Conservation (phyloP, 345 rosid genomes). For the Linum usitatissimum region DNA sequence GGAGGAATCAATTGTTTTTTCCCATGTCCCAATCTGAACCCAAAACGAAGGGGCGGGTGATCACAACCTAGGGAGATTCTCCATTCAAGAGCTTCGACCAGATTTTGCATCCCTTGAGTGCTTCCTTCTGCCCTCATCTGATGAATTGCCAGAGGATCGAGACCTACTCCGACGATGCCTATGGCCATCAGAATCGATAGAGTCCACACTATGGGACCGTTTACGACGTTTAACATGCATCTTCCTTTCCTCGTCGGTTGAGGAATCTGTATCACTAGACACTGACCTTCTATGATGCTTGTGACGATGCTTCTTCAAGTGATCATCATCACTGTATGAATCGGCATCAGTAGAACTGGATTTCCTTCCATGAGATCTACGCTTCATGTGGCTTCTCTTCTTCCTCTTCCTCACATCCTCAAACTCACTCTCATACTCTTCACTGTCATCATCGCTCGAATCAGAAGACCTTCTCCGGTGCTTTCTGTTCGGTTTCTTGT, state of each 20-base stretch:
- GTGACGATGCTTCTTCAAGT: slow-evolving; percentile 4
- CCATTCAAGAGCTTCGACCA: no score
- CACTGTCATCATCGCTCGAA: slow-evolving; percentile 30
- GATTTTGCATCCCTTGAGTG: slow-evolving; percentile 10
- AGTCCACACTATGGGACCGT: slow-evolving; percentile 10
- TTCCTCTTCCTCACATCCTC: slow-evolving; percentile 43
- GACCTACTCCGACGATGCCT: slow-evolving; percentile 11
- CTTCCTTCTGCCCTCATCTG: slow-evolving; percentile 23
- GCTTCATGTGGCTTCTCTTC: slow-evolving; percentile 33
- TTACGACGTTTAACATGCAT: slow-evolving; percentile 21
- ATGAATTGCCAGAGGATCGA: slow-evolving; percentile 26
- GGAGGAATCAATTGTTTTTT: no score
- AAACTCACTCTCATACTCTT: slow-evolving; percentile 30
- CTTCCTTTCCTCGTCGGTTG: slow-evolving; percentile 28
- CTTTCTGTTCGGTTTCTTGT: slow-evolving; percentile 41
- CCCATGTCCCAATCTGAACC: no score
- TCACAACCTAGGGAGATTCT: no score
- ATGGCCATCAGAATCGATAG: slow-evolving; percentile 22
- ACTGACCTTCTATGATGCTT: slow-evolving; percentile 18
- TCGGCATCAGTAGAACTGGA: slow-evolving; percentile 25
- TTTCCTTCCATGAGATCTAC: slow-evolving; percentile 30
- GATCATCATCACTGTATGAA: slow-evolving; percentile 22
- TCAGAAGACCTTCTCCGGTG: slow-evolving; percentile 33
- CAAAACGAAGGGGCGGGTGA: no score
- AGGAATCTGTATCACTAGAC: slow-evolving; percentile 22